phyloP scores from a whole-genome alignment of 2,329 filamentous ascomycete genomes.

The Fusarium sp. region DNA sequence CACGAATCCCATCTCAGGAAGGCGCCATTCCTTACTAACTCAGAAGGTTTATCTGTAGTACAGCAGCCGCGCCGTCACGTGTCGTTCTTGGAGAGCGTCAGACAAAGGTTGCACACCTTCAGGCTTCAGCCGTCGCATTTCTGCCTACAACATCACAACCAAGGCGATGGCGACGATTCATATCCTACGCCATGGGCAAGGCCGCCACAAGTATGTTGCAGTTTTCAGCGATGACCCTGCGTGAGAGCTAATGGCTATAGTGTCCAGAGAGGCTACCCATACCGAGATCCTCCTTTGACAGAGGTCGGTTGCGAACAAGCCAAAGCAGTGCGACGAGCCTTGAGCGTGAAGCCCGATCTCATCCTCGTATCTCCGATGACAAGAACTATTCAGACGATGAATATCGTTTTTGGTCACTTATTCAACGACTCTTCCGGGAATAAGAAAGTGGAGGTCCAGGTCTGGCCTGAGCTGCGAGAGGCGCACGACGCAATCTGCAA shows the following conservation, averaged over 20 bases:
- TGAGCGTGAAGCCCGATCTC: conserved; percentile 9
- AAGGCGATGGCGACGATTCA: conserved; percentile 19
- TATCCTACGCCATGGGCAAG: conserved; percentile 28
- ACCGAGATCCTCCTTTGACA: conserved; percentile 32
- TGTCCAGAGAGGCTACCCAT: conserved; percentile 31
- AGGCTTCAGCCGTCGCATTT: background rate
- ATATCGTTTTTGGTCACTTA: conserved; percentile 28
- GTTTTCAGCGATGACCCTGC: background rate
- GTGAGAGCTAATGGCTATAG: conserved; percentile 10
- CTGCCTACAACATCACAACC: background rate
- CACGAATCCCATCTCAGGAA: background rate
- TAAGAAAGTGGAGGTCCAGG: conserved; percentile 15
- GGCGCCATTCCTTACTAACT: background rate
- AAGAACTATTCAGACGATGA: conserved; percentile 35
- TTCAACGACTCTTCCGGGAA: conserved; percentile 3
- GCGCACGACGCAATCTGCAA: conserved; percentile 41
- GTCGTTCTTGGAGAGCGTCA: background rate
- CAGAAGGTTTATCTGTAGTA: background rate
- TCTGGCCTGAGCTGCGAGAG: conserved; percentile 40
- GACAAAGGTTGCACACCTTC: background rate
- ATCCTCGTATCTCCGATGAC: conserved; percentile 32
- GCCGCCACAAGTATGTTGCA: conserved; percentile 18
- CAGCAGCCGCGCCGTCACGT: background rate
- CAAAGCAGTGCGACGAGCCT: background rate
- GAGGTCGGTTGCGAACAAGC: conserved; percentile 23